Evolutionary conservation across 2,329 filamentous ascomycete genomes (phyloP), one percentile per base, ranked within the genome.

Genomic region (Tolypocladium tropicale): DNA sequence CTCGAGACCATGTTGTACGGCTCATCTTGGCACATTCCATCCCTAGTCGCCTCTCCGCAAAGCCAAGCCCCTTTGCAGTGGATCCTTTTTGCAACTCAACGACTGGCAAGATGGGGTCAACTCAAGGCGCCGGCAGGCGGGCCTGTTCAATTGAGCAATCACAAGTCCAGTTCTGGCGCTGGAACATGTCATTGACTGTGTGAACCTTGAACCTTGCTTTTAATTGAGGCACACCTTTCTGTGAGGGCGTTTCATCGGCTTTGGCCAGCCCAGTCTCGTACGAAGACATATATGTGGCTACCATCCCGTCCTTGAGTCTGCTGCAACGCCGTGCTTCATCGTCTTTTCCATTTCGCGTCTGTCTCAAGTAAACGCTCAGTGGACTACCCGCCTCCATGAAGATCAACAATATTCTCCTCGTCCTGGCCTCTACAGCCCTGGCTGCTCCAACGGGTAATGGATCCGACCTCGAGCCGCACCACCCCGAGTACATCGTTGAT

Each of bases 401-500:
- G 67, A 60, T 70, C 55, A 55, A 46, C 54, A 11, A 57, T 21
- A 12, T 60, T 36, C 18, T 71, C 33, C 30, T 67, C 48, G 54
- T 58, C 1, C 55, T 70, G 2, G 54, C 61, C 12, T 59, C 66
- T 3, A 61, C 52, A 7, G 67, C 55, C 11, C 52, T 65, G 23
- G 67, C 67, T 32, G 49, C 64, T 0, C 65, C 68, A 2, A 36
- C 58, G 0, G 36, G 53, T 21, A 30, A 34, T 28, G 59, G 30
- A 6, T 39, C 53, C 16, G 49, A 61, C 32, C 50, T 53, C 4
- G 59, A 56, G 33, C 66, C 63, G 25, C 64, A 68, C 53, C 64
- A 57, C 32, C 52, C 56, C 36, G 61, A 57, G 21, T 53, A 66
- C 9, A 63, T 72, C 18, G 79, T 76, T 1, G 78, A 82, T 58